Base-by-base conservation (phyloP, 352 stramenopile species). In the Bremia lactucae region DNA sequence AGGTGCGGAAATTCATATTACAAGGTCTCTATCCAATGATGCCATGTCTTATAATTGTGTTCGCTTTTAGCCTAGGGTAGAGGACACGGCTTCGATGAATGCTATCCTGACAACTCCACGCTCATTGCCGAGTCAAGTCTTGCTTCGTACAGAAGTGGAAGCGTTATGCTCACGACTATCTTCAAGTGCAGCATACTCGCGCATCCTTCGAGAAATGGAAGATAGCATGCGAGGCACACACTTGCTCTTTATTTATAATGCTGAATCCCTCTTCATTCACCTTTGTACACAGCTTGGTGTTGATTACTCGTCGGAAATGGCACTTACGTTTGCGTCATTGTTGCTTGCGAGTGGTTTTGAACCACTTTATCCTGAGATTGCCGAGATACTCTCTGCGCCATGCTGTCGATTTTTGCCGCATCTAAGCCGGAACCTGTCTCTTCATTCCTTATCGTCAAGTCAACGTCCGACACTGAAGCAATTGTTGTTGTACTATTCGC, bases 401-500 rank as follows among this genome's bases (percentile, higher is more conserved):
- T 83, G 68, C 22, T 55, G 54, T 33, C 54, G 56, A 13, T 60
- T 81, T 13, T 39, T 87, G n/a, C 72, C 72, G 0, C 68, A 83
- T 20, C 37, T 86, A 16, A 21, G 40, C 11, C 56, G 74, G 14
- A 62, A 82, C 34, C 22, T 45, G 8, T 42, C 52, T 18, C n/a
- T 55, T 0, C 52, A 41, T 4, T 39, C 47, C 0, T 57, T 78
- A 28, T 62, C 72, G 1, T 35, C 49, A 0, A 60, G 50, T 6
- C 55, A 74, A 28, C 68, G 76, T 3, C 48, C 56, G 6, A 31
- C 87, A 13, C 46, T 89, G 3, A 87, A 88, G 59, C 65, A 62
- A 40, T 49, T 91, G 38, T 38, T 91, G 34, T 38, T 89, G n/a
- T 91, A 91, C 35, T 74, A 91, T 22, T 53, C 71, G 0, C 76